Conservation (phyloP, 1,284 basidiomycete species). For the Vanrija sp. region DNA sequence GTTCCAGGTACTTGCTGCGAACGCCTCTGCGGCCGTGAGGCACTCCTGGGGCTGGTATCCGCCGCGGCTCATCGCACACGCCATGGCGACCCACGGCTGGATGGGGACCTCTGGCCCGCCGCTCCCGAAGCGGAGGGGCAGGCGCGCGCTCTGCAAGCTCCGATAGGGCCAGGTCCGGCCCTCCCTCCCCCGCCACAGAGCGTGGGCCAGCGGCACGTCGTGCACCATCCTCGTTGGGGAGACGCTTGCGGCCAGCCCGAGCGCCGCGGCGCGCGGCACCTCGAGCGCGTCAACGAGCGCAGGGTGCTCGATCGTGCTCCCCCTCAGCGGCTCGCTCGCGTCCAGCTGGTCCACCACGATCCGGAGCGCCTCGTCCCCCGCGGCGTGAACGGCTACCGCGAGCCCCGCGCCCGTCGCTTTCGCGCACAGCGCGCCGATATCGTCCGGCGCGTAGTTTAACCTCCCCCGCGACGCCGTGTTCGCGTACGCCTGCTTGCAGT, state of each 20-base stretch:
- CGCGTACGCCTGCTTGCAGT: constrained; percentile 36
- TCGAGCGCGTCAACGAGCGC: constrained; percentile 31
- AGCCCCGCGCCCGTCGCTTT: constrained; percentile 21
- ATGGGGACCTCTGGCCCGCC: constrained; percentile 36
- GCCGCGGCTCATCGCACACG: constrained; percentile 24
- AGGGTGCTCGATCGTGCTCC: constrained; percentile 38
- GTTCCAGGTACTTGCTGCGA: constrained; percentile 13
- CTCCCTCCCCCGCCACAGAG: constrained; percentile 33
- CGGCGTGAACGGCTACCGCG: constrained; percentile 37
- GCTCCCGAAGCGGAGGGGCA: constrained; percentile 31
- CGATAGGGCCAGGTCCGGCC: constrained; percentile 31
- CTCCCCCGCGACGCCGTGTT: constrained; percentile 22
- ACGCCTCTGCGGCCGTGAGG: constrained; percentile 20
- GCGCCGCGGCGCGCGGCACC: constrained; percentile 22
- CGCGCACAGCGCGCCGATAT: constrained; percentile 21
- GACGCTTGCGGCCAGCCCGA: constrained; percentile 33
- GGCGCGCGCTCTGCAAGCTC: constrained; percentile 26
- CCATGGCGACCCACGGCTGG: constrained; percentile 40
- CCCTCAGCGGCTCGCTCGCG: constrained; percentile 13
- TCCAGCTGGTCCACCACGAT: constrained; percentile 21
- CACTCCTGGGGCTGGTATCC: constrained; percentile 14
- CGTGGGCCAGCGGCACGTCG: constrained; percentile 29
- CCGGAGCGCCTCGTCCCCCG: constrained; percentile 36
- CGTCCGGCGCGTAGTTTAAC: constrained; percentile 15
- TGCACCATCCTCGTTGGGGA: constrained; percentile 40